Conservation (phyloP, 1,139 yeast species). For the Blastobotrys capitulatus region DNA sequence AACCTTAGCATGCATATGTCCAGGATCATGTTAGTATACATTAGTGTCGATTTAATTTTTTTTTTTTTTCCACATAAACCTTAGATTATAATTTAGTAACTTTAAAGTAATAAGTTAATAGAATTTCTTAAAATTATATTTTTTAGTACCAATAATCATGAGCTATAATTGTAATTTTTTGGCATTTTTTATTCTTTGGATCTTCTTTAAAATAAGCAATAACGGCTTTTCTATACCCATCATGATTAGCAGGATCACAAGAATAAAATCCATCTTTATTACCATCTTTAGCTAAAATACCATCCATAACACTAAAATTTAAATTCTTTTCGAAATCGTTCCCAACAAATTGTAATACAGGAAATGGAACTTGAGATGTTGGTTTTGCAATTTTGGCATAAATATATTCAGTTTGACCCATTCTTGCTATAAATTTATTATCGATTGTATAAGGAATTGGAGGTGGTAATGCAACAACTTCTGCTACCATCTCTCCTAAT, state of each 20-base stretch:
- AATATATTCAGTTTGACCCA: neutral
- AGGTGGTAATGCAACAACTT: slow-evolving; percentile 2
- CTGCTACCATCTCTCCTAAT: slow-evolving; percentile 4
- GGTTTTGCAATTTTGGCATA: slow-evolving; percentile 3
- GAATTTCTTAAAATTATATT: too few species aligned
- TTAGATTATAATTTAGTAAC: too few species aligned
- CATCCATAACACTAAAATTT: neutral
- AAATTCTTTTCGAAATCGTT: neutral
- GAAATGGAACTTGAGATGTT: slow-evolving; percentile 7
- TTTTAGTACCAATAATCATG: neutral
- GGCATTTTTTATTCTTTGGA: neutral
- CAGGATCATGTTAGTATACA: too few species aligned
- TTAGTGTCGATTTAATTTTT: too few species aligned
- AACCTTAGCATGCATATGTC: too few species aligned
- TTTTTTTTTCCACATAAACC: too few species aligned
- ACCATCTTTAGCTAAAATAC: neutral
- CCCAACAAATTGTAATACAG: slow-evolving; percentile 1
- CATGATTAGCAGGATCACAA: slow-evolving; percentile 7
- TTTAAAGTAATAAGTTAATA: neutral
- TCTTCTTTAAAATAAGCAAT: neutral
- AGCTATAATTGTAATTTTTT: neutral
- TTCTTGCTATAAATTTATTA: neutral
- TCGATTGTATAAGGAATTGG: slow-evolving; percentile 1
- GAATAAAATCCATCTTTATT: neutral
- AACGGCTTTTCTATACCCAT: slow-evolving; percentile 2